Base-by-base conservation (phyloP, 2,329 filamentous ascomycete species). In the Ascocoryne sarcoides region DNA sequence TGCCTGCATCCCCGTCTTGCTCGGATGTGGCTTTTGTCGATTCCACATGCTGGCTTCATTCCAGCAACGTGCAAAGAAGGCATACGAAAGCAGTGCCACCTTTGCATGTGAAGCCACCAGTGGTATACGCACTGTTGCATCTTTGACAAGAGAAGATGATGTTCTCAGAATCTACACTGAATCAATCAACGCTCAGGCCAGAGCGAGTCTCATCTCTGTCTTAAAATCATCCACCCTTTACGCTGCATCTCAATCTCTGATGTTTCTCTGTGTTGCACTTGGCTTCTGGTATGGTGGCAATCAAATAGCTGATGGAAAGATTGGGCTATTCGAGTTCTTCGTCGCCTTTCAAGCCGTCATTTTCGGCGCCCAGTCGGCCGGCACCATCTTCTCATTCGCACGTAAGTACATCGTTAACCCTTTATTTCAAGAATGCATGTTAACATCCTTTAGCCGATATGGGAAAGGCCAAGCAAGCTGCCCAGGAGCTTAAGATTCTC, bases 101-200 rank as follows among this genome's bases (percentile, higher is more conserved):
- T 94, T 84, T 58, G 92, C 92, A 9, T 92, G 89, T 34, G 92
- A 98, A 62, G 89, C 89, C 32, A 94, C 93, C 21, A 89, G 86
- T 2, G 84, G 89, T 5, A 95, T 96, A 51, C 83, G 90, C 37
- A 96, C 92, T 2, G 89, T 96, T 8, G 90, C 89, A 3, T 85
- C 87, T 7, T 72, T 98, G 32, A 95, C 89, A 0, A 77, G 90
- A 8, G 92, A 98, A 64, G 64, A 74, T 0, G 86, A 95, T 55
- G 86, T 96, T 3, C 73, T 86, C 52, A 55, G 63, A 2, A 71
- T 79, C 38, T 98, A 93, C 65, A 80, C 75, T 44, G 59, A 63
- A 2, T 77, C 77, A 36, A 73, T 92, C 21, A 79, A 71, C 1
- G 57, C 55, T 1, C 87, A 94, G 60, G 79, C 79, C 36, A 73